A percentile compares a stretch with the other conserved stretches of the same genome.
Conservation (phyloP, 768 basidiomycete species). For the Paxillus involutus region DNA sequence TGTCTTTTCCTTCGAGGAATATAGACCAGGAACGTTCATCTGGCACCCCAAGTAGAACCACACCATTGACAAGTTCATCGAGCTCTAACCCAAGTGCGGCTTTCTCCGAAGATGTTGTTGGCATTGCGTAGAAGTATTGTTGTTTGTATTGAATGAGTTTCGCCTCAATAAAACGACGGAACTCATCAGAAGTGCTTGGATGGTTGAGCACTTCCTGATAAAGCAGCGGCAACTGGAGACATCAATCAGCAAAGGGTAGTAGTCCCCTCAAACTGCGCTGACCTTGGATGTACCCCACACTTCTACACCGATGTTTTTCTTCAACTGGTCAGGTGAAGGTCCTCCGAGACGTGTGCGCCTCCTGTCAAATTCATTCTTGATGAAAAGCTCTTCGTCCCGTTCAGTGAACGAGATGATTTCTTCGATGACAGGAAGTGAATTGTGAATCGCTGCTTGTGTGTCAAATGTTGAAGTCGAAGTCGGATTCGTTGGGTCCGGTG, state of each 20-base stretch:
- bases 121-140: constrained; percentile 59
- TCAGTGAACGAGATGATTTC: constrained; percentile 70
- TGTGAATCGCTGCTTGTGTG: constrained; percentile 62
- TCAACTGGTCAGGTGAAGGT: constrained; percentile 54
- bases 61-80: constrained; percentile 70
- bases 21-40: constrained; percentile 84
- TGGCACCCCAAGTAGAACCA: constrained; percentile 70
- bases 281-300: constrained; percentile 64
- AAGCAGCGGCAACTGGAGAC: constrained; percentile 60
- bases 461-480: constrained; percentile 55
- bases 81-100: constrained; percentile 55
- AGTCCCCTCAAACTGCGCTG: constrained; percentile 6
- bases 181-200: constrained; percentile 71
- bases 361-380: constrained; percentile 71
- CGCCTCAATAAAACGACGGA: constrained; percentile 75
- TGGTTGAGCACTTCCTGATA: constrained; percentile 85
- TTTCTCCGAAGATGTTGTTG: constrained; percentile 45
- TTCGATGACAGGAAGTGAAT: constrained; percentile 69
- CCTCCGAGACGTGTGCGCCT: constrained; percentile 78
- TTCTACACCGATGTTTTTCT: constrained; percentile 66
- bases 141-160: constrained; percentile 71
- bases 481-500: constrained; percentile 77
- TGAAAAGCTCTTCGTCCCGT: constrained; percentile 52
- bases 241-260: constrained; percentile 8
- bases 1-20: constrained; percentile 73